Conservation (phyloP, 2,329 filamentous ascomycete species). For the Cercospora sesami region DNA sequence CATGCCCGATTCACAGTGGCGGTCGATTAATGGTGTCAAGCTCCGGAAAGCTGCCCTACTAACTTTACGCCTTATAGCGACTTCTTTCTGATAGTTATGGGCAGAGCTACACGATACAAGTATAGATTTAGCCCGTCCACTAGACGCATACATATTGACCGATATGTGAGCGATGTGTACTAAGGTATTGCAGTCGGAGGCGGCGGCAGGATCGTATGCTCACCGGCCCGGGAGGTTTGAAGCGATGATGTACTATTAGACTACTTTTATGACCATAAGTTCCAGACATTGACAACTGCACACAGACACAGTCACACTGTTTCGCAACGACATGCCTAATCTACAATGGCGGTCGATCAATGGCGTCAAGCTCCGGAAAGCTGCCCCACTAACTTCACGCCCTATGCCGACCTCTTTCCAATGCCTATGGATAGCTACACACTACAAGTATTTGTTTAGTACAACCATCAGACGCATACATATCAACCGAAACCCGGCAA, state of each 20-base stretch:
- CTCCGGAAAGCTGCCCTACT: neutral
- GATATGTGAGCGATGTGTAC: constrained; percentile 39
- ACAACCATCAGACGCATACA: neutral
- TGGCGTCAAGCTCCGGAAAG: neutral
- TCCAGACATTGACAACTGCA: too few species aligned
- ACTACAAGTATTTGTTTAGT: neutral
- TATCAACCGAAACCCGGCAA: neutral
- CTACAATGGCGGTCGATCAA: neutral
- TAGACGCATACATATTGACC: neutral
- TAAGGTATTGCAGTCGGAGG: neutral
- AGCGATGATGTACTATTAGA: too few species aligned
- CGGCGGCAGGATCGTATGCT: too few species aligned
- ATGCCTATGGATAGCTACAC: neutral
- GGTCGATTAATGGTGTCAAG: neutral
- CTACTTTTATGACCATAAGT: too few species aligned
- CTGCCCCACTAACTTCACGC: neutral
- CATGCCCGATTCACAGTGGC: neutral
- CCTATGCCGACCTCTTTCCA: neutral
- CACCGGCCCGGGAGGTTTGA: too few species aligned
- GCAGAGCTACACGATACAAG: neutral
- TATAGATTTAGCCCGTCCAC: neutral
- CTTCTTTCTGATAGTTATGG: neutral
- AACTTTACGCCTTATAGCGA: neutral
- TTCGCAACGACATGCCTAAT: neutral
- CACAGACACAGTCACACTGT: neutral